Conservation (phyloP, 306 rosid species). For the Lathyrus sativus region DNA sequence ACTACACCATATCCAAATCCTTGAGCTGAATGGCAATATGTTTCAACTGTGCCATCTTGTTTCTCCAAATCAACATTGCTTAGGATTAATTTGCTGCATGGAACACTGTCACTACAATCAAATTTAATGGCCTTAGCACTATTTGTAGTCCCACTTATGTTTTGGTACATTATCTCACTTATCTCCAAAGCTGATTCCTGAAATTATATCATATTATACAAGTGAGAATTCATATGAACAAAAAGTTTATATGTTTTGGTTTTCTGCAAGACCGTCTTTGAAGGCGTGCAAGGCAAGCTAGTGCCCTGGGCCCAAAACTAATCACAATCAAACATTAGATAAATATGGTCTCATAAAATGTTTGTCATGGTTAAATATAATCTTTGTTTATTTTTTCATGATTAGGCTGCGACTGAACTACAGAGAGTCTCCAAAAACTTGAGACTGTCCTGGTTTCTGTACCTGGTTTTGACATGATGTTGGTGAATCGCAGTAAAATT, state of each 20-base stretch:
- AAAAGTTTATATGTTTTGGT: too few relatives aligned
- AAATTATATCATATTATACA: constrained; percentile 5
- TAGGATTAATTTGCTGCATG: constrained; percentile 78
- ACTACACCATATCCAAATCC: constrained; percentile 77
- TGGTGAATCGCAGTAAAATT: constrained; percentile 97
- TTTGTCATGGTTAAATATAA: too few relatives aligned
- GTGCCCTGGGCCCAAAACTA: too few relatives aligned
- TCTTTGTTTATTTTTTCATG: too few relatives aligned
- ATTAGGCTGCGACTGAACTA: too few relatives aligned
- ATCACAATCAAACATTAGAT: too few relatives aligned
- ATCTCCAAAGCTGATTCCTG: constrained; percentile 81
- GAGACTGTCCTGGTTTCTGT: neutral
- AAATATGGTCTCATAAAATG: too few relatives aligned
- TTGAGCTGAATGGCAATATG: constrained; percentile 92
- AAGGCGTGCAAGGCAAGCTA: too few relatives aligned
- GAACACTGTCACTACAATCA: constrained; percentile 84
- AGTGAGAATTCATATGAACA: neutral
- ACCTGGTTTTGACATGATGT: constrained; percentile 76
- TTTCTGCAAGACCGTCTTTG: too few relatives aligned
- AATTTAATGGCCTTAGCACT: constrained; percentile 87
- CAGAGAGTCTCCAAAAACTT: too few relatives aligned
- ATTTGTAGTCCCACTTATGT: constrained; percentile 78
- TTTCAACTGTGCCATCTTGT: constrained; percentile 81
- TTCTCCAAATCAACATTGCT: constrained; percentile 79
- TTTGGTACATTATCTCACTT: constrained; percentile 71